Evolutionary conservation across 768 basidiomycete genomes (phyloP).

Genomic region (Scleroderma bovista): DNA sequence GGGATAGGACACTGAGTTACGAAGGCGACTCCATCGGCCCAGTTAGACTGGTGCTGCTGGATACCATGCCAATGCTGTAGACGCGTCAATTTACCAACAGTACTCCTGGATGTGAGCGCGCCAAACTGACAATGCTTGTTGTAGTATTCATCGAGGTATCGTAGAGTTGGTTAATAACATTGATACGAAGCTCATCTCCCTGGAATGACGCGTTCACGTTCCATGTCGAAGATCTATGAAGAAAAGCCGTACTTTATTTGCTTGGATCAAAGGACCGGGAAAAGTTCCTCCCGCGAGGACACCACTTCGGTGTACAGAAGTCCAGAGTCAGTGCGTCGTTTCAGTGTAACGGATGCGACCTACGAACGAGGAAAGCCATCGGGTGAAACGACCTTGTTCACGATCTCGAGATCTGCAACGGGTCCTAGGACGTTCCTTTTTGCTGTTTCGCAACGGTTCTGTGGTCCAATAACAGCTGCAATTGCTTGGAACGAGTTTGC

Average conservation of each 20-base stretch:
- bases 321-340: neutral
- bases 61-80: slow-evolving; percentile 54
- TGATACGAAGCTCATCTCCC: slow-evolving; percentile 13
- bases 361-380: slow-evolving; percentile 27
- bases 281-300: slow-evolving; percentile 32
- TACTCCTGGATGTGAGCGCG: neutral
- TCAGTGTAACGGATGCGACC: neutral
- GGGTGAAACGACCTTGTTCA: slow-evolving; percentile 34
- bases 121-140: slow-evolving; percentile 20
- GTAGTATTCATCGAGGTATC: slow-evolving; percentile 20
- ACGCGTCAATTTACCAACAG: neutral
- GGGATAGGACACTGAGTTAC: slow-evolving; percentile 32
- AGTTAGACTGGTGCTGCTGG: slow-evolving; percentile 37
- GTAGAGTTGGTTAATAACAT: slow-evolving; percentile 20
- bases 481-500: neutral
- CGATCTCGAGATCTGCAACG: slow-evolving; percentile 24
- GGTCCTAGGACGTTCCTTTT: neutral
- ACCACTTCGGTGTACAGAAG: neutral
- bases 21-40: slow-evolving; percentile 39
- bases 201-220: neutral
- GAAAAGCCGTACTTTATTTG: slow-evolving; percentile 21
- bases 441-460: neutral
- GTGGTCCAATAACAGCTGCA: neutral
- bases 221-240: too few relatives aligned
- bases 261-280: slow-evolving; percentile 35